Evolutionary conservation across 1,284 basidiomycete genomes (phyloP), one percentile per base, ranked within the genome.

Genomic region (Thecaphora thlaspeos): DNA sequence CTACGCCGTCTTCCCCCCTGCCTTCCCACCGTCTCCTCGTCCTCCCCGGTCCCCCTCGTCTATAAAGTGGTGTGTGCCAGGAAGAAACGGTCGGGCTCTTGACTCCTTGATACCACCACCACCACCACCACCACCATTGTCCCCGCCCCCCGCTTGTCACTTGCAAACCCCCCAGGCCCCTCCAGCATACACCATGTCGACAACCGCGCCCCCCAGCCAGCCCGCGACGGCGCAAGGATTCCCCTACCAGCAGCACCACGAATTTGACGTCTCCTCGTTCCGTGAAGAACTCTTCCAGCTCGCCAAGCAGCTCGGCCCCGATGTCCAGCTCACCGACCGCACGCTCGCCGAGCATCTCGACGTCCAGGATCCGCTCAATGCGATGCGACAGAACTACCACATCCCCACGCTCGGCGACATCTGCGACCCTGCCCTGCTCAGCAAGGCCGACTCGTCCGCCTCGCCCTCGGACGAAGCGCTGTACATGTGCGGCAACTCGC

Each of bases 401-500:
- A 50, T 70, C 10, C 68, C 68, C 38, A 68, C 57, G 3, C 54
- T 68, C 49, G 54, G 47, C 26, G 65, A 65, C 47, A 62, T 69
- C 22, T 60, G 61, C 55, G 46, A 51, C 41, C 34, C 51, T 7
- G 51, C 50, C 44, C 60, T 61, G 23, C 11, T 21, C 1, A 45
- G 48, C 21, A 43, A 30, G 17, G 51, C 52, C 5, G 28, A 26
- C 5, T 44, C 60, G 14, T 65, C 63, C 26, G 63, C 56, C 0
- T 43, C 54, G 1, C 51, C 61, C 12, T 51, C 55, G 34, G 64
- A 53, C 30, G 43, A 56, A 23, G 55, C 85, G 76, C 85, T 87
- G 38, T 99, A 98, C 79, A 86, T 99, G 46, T 95, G 91, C 79
- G 95, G 94, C 41, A 98, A 99, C 81, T 96, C 92, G 40, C 84